A percentile compares a stretch with the other conserved stretches of the same genome.
These are phyloP conservation scores for Nicotiana rustica DNA, from an alignment of 305 asterid species.

Conservation along the genomic window DNA sequence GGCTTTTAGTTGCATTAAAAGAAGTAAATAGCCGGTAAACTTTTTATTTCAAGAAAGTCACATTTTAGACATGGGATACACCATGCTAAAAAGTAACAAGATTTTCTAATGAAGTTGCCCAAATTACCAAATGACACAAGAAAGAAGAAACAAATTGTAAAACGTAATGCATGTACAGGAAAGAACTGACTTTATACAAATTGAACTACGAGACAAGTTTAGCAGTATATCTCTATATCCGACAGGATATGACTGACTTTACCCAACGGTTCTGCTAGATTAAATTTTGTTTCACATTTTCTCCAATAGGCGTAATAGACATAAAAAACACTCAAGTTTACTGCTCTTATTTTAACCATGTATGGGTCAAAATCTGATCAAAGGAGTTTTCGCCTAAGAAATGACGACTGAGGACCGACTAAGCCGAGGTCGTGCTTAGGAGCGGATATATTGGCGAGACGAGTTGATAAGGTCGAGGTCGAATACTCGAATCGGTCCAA, in stretches of 20 bases:
- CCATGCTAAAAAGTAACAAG: conserved; percentile 36
- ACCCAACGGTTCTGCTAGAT: neutral
- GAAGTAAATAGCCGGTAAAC: conserved; percentile 63
- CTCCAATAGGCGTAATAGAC: neutral
- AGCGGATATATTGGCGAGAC: too few relatives aligned
- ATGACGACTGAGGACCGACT: too few relatives aligned
- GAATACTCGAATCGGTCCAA: too few relatives aligned
- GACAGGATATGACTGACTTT: neutral
- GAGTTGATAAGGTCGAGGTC: too few relatives aligned
- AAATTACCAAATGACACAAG: conserved; percentile 5
- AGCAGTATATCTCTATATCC: neutral
- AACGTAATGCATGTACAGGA: neutral
- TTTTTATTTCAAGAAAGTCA: conserved; percentile 46
- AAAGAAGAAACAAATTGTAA: conserved; percentile 7
- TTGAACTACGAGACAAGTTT: neutral
- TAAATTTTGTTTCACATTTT: neutral
- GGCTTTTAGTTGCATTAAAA: conserved; percentile 71
- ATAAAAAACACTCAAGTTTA: too few relatives aligned
- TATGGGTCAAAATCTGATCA: too few relatives aligned
- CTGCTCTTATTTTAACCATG: too few relatives aligned
- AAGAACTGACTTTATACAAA: neutral
- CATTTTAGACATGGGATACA: conserved; percentile 36
- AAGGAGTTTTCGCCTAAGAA: too few relatives aligned
- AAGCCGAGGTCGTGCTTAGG: too few relatives aligned
- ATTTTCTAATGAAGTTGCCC: conserved; percentile 34